A percentile compares a stretch with the other conserved stretches of the same genome.
These are phyloP conservation scores for Colletotrichum noveboracense DNA, from an alignment of 2,329 filamentous ascomycete genomes.

Conservation along the genomic window DNA sequence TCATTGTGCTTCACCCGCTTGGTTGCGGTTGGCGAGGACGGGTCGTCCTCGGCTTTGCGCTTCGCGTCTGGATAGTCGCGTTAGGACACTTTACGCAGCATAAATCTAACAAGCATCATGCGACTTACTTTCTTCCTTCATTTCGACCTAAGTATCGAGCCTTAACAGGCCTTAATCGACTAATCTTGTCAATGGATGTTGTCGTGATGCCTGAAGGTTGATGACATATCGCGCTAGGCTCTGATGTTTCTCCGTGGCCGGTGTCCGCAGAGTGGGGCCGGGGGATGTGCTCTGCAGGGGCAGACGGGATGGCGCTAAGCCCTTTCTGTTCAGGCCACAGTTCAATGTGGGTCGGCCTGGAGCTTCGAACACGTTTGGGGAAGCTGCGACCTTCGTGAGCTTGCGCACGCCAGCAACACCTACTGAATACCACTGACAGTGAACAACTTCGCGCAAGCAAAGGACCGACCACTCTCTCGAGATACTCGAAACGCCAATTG, in stretches of 20 bases:
- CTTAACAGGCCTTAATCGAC: conserved; percentile 9
- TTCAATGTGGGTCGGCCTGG: conserved; percentile 29
- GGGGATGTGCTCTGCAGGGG: conserved; percentile 29
- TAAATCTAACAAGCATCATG: background rate
- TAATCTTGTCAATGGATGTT: background rate
- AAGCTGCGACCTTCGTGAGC: conserved; percentile 15
- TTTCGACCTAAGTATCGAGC: conserved; percentile 15
- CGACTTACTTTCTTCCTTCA: conserved; percentile 47
- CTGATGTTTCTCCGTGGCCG: conserved; percentile 19
- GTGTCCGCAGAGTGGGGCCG: background rate
- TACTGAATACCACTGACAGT: background rate
- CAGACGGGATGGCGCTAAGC: conserved; percentile 34
- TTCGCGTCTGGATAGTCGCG: conserved; percentile 49
- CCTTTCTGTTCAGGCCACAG: conserved; percentile 37
- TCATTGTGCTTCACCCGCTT: conserved; percentile 68
- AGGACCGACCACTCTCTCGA: background rate
- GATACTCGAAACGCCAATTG: background rate
- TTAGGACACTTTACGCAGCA: background rate
- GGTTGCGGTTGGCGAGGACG: conserved; percentile 62
- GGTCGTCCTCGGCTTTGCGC: conserved; percentile 75
- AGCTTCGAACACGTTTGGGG: conserved; percentile 24
- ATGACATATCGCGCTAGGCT: conserved; percentile 22
- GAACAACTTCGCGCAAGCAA: background rate
- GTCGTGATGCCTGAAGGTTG: conserved; percentile 7
- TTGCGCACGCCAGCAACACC: background rate